A percentile compares a stretch with the other conserved stretches of the same genome.
Evolutionary conservation across 2,329 filamentous ascomycete genomes (phyloP).

Genomic region (Xylariaceae sp.): DNA sequence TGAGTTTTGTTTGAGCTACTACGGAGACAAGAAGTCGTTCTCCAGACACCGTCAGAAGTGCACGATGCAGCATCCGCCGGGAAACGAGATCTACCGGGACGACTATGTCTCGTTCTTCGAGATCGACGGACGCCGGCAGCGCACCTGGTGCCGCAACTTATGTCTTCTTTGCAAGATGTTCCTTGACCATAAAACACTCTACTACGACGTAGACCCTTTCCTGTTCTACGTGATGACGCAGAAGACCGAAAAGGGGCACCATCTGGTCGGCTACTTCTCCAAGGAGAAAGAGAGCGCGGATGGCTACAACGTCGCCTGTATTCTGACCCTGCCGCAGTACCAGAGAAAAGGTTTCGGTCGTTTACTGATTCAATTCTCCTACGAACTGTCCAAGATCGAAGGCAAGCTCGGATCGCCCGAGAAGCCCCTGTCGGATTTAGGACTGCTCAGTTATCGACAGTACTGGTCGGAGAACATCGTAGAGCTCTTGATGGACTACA

Average conservation of each 20-base stretch:
- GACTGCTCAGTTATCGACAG: constrained; percentile 87
- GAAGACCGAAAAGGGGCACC: constrained; percentile 81
- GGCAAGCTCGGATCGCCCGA: constrained; percentile 93
- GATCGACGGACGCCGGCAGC: constrained; percentile 88
- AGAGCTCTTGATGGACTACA: constrained; percentile 71
- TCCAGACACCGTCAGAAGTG: constrained; percentile 84
- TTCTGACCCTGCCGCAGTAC: constrained; percentile 91
- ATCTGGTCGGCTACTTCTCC: constrained; percentile 98
- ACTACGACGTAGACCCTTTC: constrained; percentile 99
- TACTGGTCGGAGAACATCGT: constrained; percentile 97
- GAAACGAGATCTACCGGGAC: constrained; percentile 97
- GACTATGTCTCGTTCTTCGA: constrained; percentile 94
- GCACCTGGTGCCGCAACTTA: constrained; percentile 94
- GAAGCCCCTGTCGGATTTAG: constrained; percentile 91
- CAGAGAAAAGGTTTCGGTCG: constrained; percentile 92
- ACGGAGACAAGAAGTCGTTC: constrained; percentile 76
- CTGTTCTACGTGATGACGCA: constrained; percentile 97
- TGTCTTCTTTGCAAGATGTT: constrained; percentile 95
- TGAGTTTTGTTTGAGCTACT: constrained; percentile 94
- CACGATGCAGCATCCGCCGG: constrained; percentile 83
- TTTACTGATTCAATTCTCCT: constrained; percentile 93
- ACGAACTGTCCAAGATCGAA: constrained; percentile 93
- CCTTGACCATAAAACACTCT: constrained; percentile 91
- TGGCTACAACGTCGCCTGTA: constrained; percentile 97
- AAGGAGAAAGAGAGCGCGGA: constrained; percentile 98